These are phyloP conservation scores for Psidium guajava DNA, from an alignment of 345 rosid genomes.

Conservation along the genomic window DNA sequence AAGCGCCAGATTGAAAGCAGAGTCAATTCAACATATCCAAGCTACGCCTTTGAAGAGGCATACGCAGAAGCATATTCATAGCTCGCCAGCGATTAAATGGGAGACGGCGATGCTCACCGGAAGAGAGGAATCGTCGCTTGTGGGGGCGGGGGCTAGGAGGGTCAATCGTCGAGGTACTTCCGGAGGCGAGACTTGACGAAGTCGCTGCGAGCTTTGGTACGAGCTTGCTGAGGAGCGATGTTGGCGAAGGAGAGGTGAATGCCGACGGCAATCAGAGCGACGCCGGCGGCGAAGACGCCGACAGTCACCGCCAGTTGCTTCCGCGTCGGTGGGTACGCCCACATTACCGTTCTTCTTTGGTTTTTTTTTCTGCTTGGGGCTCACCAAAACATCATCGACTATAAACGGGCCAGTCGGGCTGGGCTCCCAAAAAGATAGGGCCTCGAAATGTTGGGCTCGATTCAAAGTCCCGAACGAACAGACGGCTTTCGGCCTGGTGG, in stretches of 20 bases:
- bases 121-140: background rate
- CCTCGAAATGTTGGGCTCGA: background rate
- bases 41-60: background rate
- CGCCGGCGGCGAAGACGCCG: constrained; percentile 33
- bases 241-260: constrained; percentile 61
- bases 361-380: background rate
- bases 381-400: background rate
- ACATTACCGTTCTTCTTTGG: constrained; percentile 24
- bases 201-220: constrained; percentile 50
- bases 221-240: constrained; percentile 64
- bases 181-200: constrained; percentile 50
- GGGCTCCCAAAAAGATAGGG: background rate
- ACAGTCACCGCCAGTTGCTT: constrained; percentile 42
- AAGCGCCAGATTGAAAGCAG: background rate
- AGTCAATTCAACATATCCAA: background rate
- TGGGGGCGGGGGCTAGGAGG: background rate
- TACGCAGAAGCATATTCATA: background rate
- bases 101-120: background rate
- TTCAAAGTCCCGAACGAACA: background rate
- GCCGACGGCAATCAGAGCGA: constrained; percentile 35
- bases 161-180: constrained; percentile 41
- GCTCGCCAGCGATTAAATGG: background rate
- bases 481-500: constrained; percentile 18
- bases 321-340: constrained; percentile 60
- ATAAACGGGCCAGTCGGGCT: background rate